A percentile compares a stretch with the other conserved stretches of the same genome.
Conservation (phyloP, 2,329 filamentous ascomycete species). For the Dothiorella sarmentorum region DNA sequence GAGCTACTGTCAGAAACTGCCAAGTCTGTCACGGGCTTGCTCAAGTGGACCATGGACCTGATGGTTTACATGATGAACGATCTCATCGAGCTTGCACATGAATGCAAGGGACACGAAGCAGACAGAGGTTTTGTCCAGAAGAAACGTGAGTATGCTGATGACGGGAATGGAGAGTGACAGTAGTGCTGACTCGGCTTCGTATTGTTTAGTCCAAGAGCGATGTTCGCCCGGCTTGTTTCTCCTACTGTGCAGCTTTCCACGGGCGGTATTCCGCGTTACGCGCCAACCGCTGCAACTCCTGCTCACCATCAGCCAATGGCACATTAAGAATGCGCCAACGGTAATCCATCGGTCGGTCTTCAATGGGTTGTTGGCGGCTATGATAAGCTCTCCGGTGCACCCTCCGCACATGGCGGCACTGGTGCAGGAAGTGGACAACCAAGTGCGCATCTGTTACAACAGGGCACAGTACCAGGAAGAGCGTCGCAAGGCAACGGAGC, state of each 20-base stretch:
- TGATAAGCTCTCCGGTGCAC: constrained; percentile 42
- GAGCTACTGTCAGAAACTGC: constrained; percentile 58
- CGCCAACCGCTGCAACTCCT: constrained; percentile 28
- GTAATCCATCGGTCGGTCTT: constrained; percentile 42
- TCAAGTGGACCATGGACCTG: constrained; percentile 73
- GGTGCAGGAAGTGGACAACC: constrained; percentile 59
- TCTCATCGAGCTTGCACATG: constrained; percentile 42
- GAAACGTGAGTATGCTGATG: neutral
- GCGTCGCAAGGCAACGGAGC: constrained; percentile 49
- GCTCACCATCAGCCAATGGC: constrained; percentile 21
- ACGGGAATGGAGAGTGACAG: neutral
- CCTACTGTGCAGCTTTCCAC: constrained; percentile 61
- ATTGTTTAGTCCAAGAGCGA: constrained; percentile 16
- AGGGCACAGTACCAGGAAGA: constrained; percentile 42
- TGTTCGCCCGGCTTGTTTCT: constrained; percentile 43
- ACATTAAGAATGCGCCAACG: constrained; percentile 42
- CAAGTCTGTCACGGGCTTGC: constrained; percentile 67
- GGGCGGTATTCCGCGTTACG: constrained; percentile 35
- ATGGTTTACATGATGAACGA: constrained; percentile 55
- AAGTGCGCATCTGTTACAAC: constrained; percentile 59
- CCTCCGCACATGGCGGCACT: constrained; percentile 46
- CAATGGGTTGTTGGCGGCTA: constrained; percentile 39
- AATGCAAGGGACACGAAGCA: constrained; percentile 19
- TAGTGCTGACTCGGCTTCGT: neutral
- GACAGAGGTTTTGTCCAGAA: constrained; percentile 19